Evolutionary conservation across 208 protist species (phyloP), one percentile per base, ranked within the genome.

Genomic region (Crithidia thermophila): DNA sequence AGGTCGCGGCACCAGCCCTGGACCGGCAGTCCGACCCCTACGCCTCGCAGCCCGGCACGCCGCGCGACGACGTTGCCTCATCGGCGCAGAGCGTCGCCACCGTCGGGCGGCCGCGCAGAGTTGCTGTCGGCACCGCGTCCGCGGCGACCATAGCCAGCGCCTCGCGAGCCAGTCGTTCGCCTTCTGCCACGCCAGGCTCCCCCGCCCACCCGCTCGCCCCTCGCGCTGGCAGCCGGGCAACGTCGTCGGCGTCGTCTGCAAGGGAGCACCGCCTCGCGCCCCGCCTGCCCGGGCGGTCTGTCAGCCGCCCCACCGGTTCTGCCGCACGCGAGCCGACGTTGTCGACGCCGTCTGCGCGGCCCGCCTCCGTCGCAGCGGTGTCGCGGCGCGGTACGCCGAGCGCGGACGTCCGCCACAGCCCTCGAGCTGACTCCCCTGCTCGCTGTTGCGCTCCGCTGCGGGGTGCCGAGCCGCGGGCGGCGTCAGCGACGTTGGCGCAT

Each of bases 211-310:
- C 23, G 4, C 43, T 57, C 21, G 68, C 68, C 11, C 60, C 68
- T 5, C 59, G 68, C 8, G 68, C 68, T 5, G 68, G 52, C 39
- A 75, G 68, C 30, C 30, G 50, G 4, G 18, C 40, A 27, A 25
- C 8, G n/a, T 72, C 67, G 13, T 42, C 50, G 8, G 28, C 58
- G 0, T 75, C 60, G n/a, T 67, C 67, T 2, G 0, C 46, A 5
- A 6, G 49, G 7, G 51, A 42, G 23, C 52, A 30, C n/a, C 16
- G 31, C 20, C 36, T 42, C 20, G 20, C 18, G 11, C n/a, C 42
- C 4, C 7, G 57, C n/a, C 57, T 39, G 28, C 42, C 57, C 13
- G 30, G 4, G 28, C 42, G 30, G n/a, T n/a, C n/a, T n/a, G n/a
- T n/a, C n/a, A n/a, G n/a, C n/a, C n/a, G n/a, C n/a, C n/a, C n/a